phyloP scores from a whole-genome alignment of 2,329 filamentous ascomycete species.

The Colletotrichum destructivum region DNA sequence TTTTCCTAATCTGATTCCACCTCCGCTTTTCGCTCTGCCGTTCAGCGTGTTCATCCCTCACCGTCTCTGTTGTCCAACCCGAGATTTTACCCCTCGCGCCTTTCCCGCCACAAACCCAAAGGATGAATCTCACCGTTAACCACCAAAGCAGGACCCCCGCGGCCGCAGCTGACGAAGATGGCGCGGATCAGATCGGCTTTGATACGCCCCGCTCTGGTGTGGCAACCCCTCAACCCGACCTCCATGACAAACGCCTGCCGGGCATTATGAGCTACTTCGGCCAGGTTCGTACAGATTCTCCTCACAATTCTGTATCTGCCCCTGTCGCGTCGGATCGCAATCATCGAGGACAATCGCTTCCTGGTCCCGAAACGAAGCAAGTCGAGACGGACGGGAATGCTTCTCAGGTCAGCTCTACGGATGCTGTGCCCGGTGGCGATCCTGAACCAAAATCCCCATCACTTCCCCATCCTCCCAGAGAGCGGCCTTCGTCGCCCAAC shows the following conservation, averaged over 20 bases:
- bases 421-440: slow-evolving; percentile 39
- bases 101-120: slow-evolving; percentile 39
- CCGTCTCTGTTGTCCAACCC: slow-evolving; percentile 27
- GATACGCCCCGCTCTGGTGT: slow-evolving; percentile 92
- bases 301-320: slow-evolving; percentile 49
- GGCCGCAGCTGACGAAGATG: slow-evolving; percentile 76
- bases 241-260: slow-evolving; percentile 93
- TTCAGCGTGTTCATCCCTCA: slow-evolving; percentile 31
- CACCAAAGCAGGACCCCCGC: slow-evolving; percentile 66
- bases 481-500: slow-evolving; percentile 24
- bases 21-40: slow-evolving; percentile 39
- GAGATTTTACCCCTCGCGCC: slow-evolving; percentile 36
- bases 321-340: slow-evolving; percentile 49
- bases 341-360: slow-evolving; percentile 33
- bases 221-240: slow-evolving; percentile 93
- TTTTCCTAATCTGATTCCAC: slow-evolving; percentile 19
- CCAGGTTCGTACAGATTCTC: slow-evolving; percentile 95
- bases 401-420: slow-evolving; percentile 40
- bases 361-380: slow-evolving; percentile 40
- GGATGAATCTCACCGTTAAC: slow-evolving; percentile 66
- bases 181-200: slow-evolving; percentile 83
- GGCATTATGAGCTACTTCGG: slow-evolving; percentile 98
- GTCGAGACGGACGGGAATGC: slow-evolving; percentile 33
- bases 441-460: slow-evolving; percentile 40
- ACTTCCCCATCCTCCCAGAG: slow-evolving; percentile 23